Conservation (phyloP, 2,329 filamentous ascomycete species). For the Penicillium sp. region DNA sequence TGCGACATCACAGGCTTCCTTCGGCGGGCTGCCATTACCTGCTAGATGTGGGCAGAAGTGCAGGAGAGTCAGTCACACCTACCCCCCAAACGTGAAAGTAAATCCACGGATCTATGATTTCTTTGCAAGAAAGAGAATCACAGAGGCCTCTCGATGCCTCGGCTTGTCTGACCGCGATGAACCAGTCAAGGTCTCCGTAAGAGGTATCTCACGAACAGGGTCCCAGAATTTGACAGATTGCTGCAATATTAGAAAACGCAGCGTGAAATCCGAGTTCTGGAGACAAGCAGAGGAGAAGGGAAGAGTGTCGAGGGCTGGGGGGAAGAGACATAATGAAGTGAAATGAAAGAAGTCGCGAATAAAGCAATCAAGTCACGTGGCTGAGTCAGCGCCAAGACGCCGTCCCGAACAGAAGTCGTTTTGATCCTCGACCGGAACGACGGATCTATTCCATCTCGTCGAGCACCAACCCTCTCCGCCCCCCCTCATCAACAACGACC, state of each 20-base stretch:
- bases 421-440: slow-evolving; percentile 25
- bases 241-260: slow-evolving; percentile 22
- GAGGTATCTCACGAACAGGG: slow-evolving; percentile 31
- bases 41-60: slow-evolving; percentile 19
- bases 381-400: slow-evolving; percentile 24
- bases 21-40: slow-evolving; percentile 29
- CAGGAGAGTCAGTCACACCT: slow-evolving; percentile 12
- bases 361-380: slow-evolving; percentile 16
- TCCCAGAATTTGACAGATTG: slow-evolving; percentile 28
- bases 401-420: slow-evolving; percentile 26
- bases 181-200: slow-evolving; percentile 40
- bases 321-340: slow-evolving; percentile 12
- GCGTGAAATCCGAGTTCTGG: slow-evolving; percentile 24
- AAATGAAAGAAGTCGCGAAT: slow-evolving; percentile 10
- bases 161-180: slow-evolving; percentile 35
- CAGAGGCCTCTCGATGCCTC: slow-evolving; percentile 27
- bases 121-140: slow-evolving; percentile 12
- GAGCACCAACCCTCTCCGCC: slow-evolving; percentile 21
- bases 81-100: slow-evolving; percentile 19
- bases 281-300: slow-evolving; percentile 25
- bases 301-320: slow-evolving; percentile 15
- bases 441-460: slow-evolving; percentile 22
- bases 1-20: slow-evolving; percentile 5
- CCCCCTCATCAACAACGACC: slow-evolving; percentile 23
- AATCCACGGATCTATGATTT: slow-evolving; percentile 22